Percentiles rank a stretch among this genome's conserved stretches.
phyloP scores from a whole-genome alignment of 495 filamentous ascomycete species.

The Corynascus novoguineensis region DNA sequence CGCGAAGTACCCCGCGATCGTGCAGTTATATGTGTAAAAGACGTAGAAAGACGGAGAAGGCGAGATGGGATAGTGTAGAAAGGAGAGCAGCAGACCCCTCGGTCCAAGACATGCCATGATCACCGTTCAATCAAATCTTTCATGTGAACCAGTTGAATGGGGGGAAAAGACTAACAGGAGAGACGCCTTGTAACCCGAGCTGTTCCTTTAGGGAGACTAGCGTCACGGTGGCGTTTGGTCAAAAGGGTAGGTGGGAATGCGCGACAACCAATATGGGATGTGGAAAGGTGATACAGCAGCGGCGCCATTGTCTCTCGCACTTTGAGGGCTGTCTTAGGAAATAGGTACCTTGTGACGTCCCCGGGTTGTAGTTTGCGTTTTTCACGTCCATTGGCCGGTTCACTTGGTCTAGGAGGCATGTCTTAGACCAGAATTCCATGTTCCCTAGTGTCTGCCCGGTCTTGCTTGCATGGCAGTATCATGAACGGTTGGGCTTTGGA shows the following conservation, averaged over 20 bases:
- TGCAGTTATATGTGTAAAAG: background rate
- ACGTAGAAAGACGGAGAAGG: background rate
- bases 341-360: background rate
- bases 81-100: background rate
- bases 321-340: background rate
- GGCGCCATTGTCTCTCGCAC: background rate
- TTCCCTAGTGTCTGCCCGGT: background rate
- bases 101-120: conserved; percentile 7
- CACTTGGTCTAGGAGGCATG: background rate
- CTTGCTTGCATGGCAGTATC: background rate
- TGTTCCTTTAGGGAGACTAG: background rate
- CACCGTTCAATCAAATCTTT: background rate
- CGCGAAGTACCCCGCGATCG: conserved; percentile 2
- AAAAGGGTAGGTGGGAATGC: background rate
- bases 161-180: background rate
- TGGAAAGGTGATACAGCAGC: conserved; percentile 9
- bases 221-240: background rate
- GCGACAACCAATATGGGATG: conserved; percentile 9
- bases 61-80: background rate
- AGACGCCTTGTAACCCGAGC: background rate
- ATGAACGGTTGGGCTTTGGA: background rate
- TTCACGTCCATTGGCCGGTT: background rate
- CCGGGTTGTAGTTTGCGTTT: background rate
- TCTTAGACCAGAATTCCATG: conserved; percentile 3
- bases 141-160: background rate